A percentile compares a stretch with the other conserved stretches of the same genome.
Conservation (phyloP, 768 basidiomycete genomes). For the Macrolepiota fuliginosa region DNA sequence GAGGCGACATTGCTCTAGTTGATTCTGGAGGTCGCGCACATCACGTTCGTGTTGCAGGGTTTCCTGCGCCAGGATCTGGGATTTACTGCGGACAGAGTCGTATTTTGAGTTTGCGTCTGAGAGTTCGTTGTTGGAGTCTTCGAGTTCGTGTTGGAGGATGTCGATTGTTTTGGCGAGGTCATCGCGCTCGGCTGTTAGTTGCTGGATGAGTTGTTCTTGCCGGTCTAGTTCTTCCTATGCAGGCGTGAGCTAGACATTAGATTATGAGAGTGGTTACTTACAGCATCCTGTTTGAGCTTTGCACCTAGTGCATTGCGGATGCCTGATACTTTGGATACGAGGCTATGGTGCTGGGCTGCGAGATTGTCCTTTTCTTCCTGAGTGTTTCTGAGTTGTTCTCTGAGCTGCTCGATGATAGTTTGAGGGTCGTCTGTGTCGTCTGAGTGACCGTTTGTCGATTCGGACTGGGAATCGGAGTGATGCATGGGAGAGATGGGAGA, state of each 20-base stretch:
- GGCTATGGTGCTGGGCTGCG: constrained; percentile 78
- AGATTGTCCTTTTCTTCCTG: constrained; percentile 87
- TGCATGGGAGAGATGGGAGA: neutral
- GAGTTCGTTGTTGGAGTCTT: constrained; percentile 71
- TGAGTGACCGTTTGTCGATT: constrained; percentile 25
- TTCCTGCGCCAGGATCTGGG: constrained; percentile 72
- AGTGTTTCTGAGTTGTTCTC: constrained; percentile 72
- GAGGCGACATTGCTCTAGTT: constrained; percentile 81
- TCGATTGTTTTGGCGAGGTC: constrained; percentile 69
- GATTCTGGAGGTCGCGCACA: constrained; percentile 77
- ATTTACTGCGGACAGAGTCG: constrained; percentile 57
- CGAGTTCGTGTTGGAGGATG: constrained; percentile 78
- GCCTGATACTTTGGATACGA: constrained; percentile 84
- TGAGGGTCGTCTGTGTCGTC: constrained; percentile 32
- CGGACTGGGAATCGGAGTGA: constrained; percentile 5
- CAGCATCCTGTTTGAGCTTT: constrained; percentile 95
- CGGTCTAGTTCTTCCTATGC: constrained; percentile 96
- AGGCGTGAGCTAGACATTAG: neutral
- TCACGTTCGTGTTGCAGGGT: constrained; percentile 71
- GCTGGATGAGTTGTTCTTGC: constrained; percentile 79
- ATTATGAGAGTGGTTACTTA: constrained; percentile 33
- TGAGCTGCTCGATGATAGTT: constrained; percentile 58
- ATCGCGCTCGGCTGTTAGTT: constrained; percentile 75
- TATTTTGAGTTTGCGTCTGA: constrained; percentile 71
- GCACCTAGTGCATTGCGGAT: constrained; percentile 94